A percentile compares a stretch with the other conserved stretches of the same genome.
phyloP scores from a whole-genome alignment of 2,329 filamentous ascomycete genomes.

The Penicillium sp. region DNA sequence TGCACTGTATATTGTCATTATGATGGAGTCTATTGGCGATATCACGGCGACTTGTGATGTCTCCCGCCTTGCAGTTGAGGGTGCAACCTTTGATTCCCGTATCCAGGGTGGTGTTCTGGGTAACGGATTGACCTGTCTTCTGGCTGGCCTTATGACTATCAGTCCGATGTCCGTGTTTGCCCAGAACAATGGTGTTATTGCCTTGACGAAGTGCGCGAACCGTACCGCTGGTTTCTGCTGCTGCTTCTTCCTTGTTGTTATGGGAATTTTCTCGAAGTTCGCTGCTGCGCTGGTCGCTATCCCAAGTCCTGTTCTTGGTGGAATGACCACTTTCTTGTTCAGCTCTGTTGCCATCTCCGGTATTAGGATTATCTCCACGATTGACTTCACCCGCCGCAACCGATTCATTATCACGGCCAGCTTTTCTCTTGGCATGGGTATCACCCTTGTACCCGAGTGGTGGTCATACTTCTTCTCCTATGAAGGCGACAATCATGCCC shows the following conservation, averaged over 20 bases:
- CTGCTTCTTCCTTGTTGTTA: constrained; percentile 68
- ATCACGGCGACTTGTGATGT: constrained; percentile 72
- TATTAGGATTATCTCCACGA: constrained; percentile 66
- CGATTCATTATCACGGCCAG: constrained; percentile 68
- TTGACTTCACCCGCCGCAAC: constrained; percentile 67
- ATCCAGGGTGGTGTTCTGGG: constrained; percentile 59
- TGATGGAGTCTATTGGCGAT: constrained; percentile 71
- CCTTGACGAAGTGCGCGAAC: constrained; percentile 69
- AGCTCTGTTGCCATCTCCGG: constrained; percentile 68
- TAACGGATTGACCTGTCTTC: constrained; percentile 67
- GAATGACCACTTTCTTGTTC: constrained; percentile 68
- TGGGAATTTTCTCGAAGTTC: constrained; percentile 74
- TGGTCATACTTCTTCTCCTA: constrained; percentile 54
- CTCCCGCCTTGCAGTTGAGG: constrained; percentile 64
- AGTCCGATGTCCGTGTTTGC: constrained; percentile 71
- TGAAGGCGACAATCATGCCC: constrained; percentile 64
- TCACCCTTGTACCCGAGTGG: constrained; percentile 54
- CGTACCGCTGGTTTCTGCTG: constrained; percentile 69
- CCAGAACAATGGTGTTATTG: constrained; percentile 72
- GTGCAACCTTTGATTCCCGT: background rate
- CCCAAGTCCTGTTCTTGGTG: constrained; percentile 54
- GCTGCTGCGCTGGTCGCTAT: constrained; percentile 70
- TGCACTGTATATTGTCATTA: constrained; percentile 62
- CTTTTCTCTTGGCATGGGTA: constrained; percentile 63
- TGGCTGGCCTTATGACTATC: constrained; percentile 68